Evolutionary conservation across 176 grass and related monocot genomes (phyloP), one percentile per base, ranked within the genome.

Genomic region (Lolium perenne): DNA sequence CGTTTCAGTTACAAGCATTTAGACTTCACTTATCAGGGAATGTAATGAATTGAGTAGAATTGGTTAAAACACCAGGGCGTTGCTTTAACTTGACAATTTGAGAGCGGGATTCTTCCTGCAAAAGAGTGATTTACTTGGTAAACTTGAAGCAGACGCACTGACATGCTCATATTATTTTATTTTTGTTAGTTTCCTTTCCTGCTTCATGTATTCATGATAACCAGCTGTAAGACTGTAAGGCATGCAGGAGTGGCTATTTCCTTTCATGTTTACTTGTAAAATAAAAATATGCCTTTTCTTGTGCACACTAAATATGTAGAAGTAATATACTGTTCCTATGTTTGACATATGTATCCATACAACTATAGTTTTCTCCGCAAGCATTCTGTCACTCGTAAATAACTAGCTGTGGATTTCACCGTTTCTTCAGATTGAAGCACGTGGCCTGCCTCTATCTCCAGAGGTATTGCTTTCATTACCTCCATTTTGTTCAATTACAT

Each of bases 401-500:
- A 74, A 83, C 70, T 80, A 58, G 61, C 65, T 59, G 1, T 57
- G 16, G 78, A 59, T 75, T 90, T 60, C 29, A 43, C 77, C 76
- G 5, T 88, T 53, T 86, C 57, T 86, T 86, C 83, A 95, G 94
- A 94, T 98, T 86, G 92, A 98, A 94, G 90, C 87, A 83, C 57
- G 53, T 22, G 85, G 94, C 51, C 84, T 95, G 21, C 86, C 90
- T 88, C 91, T 95, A 78, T 92, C 86, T 74, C 84, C 90, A 43
- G 96, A 98, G 86, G 81, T 88, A 66, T 83, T 98, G 58, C 87
- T 88, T 92, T 94, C 86, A 46, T 74, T 95, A 78, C 91, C 97
- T 83, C 94, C 90, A 72, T 98, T 98, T 63, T 94, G 86, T 79
- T 89, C 94, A 80, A 98, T 98, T 83, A 94, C 88, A 68, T 94